Evolutionary conservation across 2,329 filamentous ascomycete species (phyloP).

Genomic region (Paecilomyces variotii): DNA sequence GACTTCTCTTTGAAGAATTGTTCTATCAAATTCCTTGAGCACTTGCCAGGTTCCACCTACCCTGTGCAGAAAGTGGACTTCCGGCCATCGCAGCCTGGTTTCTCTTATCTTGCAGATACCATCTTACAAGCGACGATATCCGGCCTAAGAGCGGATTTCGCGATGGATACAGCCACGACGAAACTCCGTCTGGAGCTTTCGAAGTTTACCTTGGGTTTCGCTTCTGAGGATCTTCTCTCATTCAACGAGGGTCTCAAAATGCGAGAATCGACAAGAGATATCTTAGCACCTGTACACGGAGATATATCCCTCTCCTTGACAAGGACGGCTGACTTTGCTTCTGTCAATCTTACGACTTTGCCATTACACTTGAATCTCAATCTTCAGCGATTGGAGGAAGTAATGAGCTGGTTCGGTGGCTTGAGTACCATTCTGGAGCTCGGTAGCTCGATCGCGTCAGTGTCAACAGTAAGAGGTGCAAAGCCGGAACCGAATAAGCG

Average conservation of each 20-base stretch:
- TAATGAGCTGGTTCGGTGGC: conserved; percentile 81
- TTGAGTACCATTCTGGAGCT: conserved; percentile 86
- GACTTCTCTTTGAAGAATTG: conserved; percentile 20
- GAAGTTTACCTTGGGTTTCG: conserved; percentile 41
- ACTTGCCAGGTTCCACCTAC: conserved; percentile 22
- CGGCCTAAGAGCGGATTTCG: conserved; percentile 17
- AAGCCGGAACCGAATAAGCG: conserved; percentile 22
- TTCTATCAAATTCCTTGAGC: conserved; percentile 31
- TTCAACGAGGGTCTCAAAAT: conserved; percentile 43
- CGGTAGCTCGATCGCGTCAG: conserved; percentile 73
- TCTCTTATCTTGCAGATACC: conserved; percentile 20
- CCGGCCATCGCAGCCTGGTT: conserved; percentile 11
- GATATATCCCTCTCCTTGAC: conserved; percentile 33
- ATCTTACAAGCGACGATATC: conserved; percentile 23
- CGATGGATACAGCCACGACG: conserved; percentile 11
- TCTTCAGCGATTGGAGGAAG: conserved; percentile 73
- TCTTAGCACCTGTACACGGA: conserved; percentile 24
- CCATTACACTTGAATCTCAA: conserved; percentile 71
- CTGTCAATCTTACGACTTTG: conserved; percentile 62
- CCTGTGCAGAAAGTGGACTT: conserved; percentile 8
- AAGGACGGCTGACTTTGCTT: conserved; percentile 22
- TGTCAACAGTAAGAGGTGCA: conserved; percentile 44
- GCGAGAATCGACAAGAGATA: conserved; percentile 38
- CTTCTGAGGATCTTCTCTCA: conserved; percentile 43
- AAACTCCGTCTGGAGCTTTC: conserved; percentile 25